Conservation (phyloP, 2,329 filamentous ascomycete genomes). For the Beauveria bassiana region DNA sequence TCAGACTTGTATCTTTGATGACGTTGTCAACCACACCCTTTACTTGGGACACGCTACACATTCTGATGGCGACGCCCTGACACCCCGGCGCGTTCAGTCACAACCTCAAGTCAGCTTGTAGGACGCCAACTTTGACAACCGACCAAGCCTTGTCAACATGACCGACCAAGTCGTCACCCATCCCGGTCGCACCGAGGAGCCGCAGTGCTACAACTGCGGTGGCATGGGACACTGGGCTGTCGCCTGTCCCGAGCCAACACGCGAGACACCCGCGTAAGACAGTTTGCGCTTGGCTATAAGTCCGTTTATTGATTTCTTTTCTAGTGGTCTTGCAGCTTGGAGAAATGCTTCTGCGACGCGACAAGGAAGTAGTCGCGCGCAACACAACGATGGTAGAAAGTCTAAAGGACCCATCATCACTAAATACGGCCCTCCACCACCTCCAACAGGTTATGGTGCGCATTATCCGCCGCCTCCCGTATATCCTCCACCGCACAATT, state of each 20-base stretch:
- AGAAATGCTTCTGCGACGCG: constrained; percentile 24
- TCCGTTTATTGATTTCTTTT: constrained; percentile 11
- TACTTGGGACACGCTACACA: not conserved
- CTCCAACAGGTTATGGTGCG: constrained; percentile 20
- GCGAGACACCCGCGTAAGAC: constrained; percentile 42
- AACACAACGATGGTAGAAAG: constrained; percentile 24
- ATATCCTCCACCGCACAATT: constrained; percentile 12
- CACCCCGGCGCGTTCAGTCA: not conserved
- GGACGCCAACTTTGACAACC: not conserved
- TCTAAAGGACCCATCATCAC: constrained; percentile 16
- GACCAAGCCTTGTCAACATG: constrained; percentile 19
- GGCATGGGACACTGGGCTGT: constrained; percentile 42
- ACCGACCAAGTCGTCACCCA: constrained; percentile 22
- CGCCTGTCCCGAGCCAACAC: constrained; percentile 44
- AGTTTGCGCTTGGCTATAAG: not conserved
- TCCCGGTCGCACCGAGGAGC: constrained; percentile 25
- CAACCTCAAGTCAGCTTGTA: not conserved
- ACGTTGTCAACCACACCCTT: not conserved
- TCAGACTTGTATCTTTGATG: not conserved
- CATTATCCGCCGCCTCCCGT: constrained; percentile 19
- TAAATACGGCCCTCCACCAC: constrained; percentile 16
- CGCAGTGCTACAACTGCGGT: constrained; percentile 48
- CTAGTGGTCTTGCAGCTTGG: constrained; percentile 30
- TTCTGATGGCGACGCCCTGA: constrained; percentile 1
- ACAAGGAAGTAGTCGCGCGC: constrained; percentile 21